These are phyloP conservation scores for Diplodia corticola DNA, from an alignment of 2,329 filamentous ascomycete species.

Conservation along the genomic window DNA sequence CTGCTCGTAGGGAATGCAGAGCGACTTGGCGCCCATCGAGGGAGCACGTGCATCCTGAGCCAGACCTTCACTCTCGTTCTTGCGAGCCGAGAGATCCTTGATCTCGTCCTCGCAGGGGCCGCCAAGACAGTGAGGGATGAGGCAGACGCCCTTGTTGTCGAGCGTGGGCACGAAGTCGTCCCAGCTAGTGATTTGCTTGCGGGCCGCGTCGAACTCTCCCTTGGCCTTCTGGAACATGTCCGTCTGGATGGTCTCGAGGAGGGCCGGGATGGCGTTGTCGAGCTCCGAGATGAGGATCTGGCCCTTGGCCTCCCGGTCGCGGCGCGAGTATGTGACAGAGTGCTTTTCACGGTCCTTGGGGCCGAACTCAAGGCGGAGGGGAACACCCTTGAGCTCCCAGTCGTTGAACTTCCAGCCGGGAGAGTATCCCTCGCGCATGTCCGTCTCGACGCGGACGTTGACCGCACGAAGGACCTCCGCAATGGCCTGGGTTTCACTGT, in stretches of 20 bases:
- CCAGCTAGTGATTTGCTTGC: conserved; percentile 80
- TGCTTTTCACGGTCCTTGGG: conserved; percentile 88
- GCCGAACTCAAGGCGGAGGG: conserved; percentile 90
- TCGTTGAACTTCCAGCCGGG: conserved; percentile 99
- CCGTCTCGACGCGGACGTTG: conserved; percentile 75
- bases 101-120: conserved; percentile 89
- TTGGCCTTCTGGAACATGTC: conserved; percentile 81
- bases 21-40: conserved; percentile 73
- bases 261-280: conserved; percentile 68
- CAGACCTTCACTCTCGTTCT: conserved; percentile 65
- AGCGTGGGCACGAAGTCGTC: conserved; percentile 86
- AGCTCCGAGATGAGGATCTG: conserved; percentile 73
- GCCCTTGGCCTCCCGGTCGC: conserved; percentile 68
- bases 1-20: conserved; percentile 84
- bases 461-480: conserved; percentile 67
- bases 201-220: conserved; percentile 74
- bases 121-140: conserved; percentile 87
- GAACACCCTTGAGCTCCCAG: conserved; percentile 95
- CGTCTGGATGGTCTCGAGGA: conserved; percentile 86
- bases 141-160: conserved; percentile 86
- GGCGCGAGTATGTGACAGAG: conserved; percentile 80
- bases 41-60: conserved; percentile 72
- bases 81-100: conserved; percentile 85
- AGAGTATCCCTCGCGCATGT: conserved; percentile 85
- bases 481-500: conserved; percentile 73